A percentile compares a stretch with the other conserved stretches of the same genome.
Conservation (phyloP, 208 protist species). For the Trypanosoma mega region DNA sequence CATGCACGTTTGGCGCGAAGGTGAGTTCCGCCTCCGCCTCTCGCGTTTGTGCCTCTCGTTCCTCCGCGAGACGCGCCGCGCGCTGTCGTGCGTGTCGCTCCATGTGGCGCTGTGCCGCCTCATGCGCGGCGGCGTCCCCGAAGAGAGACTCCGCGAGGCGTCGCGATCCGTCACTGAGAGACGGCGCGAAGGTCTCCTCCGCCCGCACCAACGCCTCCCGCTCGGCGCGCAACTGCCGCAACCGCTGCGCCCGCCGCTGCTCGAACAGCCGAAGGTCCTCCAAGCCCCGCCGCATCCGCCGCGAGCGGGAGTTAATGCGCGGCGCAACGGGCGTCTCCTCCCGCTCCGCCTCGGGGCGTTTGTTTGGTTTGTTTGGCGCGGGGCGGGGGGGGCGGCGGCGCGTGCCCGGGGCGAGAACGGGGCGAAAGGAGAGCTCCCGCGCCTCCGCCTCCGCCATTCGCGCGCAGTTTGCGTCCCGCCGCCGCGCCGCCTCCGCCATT, state of each 20-base stretch:
- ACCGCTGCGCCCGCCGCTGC: slow-evolving; percentile 8
- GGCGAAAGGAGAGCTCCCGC: not conserved
- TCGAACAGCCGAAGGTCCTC: slow-evolving; percentile 17
- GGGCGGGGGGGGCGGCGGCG: not conserved
- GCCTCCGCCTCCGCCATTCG: not conserved
- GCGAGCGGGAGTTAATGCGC: slow-evolving; percentile 17
- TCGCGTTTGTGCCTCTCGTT: not conserved
- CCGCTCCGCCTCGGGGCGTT: not conserved
- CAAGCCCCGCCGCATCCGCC: slow-evolving; percentile 7
- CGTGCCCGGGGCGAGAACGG: not conserved
- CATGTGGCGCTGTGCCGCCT: slow-evolving; percentile 6
- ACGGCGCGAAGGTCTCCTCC: not conserved
- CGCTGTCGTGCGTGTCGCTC: slow-evolving; percentile 4
- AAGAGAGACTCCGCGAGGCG: slow-evolving; percentile 3
- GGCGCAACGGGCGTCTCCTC: not conserved
- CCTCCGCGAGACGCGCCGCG: not conserved
- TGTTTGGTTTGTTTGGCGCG: too few relatives aligned
- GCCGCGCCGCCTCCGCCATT: not conserved
- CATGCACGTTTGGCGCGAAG: slow-evolving; percentile 21
- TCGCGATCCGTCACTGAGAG: slow-evolving; percentile 7
- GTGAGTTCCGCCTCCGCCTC: slow-evolving; percentile 18
- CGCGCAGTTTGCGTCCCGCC: not conserved
- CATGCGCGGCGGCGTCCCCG: slow-evolving; percentile 3
- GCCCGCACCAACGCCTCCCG: slow-evolving; percentile 3
- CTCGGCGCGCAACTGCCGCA: slow-evolving; percentile 8